These are phyloP conservation scores for Anastatica hierochuntica DNA, from an alignment of 345 rosid species.

Conservation along the genomic window DNA sequence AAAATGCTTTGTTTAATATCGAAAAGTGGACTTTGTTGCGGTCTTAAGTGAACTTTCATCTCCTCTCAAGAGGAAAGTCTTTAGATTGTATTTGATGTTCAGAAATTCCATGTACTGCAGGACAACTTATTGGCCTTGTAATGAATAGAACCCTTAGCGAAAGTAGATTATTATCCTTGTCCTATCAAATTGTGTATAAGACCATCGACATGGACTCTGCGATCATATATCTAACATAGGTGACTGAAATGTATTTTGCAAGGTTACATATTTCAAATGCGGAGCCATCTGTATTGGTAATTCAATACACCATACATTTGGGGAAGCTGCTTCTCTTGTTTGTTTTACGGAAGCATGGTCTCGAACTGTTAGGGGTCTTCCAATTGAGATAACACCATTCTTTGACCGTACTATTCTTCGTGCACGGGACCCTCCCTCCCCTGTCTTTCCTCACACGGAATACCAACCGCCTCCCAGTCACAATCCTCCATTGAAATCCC, in stretches of 20 bases:
- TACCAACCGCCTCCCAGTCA: constrained; percentile 29
- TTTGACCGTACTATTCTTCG: constrained; percentile 27
- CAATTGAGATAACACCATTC: constrained; percentile 12
- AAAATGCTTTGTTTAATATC: not conserved
- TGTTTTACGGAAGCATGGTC: constrained; percentile 25
- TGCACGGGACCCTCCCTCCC: constrained; percentile 26
- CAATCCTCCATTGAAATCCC: constrained; percentile 6
- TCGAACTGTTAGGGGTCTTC: constrained; percentile 13
- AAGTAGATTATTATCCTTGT: no score
- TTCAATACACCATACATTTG: constrained; percentile 21
- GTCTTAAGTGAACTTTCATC: not conserved
- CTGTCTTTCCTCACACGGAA: constrained; percentile 30
- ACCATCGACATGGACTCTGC: not conserved
- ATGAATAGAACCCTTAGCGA: no score
- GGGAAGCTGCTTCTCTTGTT: constrained; percentile 12
- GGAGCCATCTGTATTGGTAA: constrained; percentile 29
- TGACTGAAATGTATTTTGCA: not conserved
- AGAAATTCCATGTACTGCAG: not conserved
- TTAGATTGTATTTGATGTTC: not conserved
- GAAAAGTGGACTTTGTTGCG: not conserved
- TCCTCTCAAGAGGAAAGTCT: not conserved
- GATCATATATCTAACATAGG: not conserved
- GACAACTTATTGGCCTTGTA: no score
- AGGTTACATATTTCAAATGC: constrained; percentile 32
- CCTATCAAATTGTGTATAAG: no score